Evolutionary conservation across 148 eudicot genomes (phyloP).

Genomic region (Dianthus caryophyllus): DNA sequence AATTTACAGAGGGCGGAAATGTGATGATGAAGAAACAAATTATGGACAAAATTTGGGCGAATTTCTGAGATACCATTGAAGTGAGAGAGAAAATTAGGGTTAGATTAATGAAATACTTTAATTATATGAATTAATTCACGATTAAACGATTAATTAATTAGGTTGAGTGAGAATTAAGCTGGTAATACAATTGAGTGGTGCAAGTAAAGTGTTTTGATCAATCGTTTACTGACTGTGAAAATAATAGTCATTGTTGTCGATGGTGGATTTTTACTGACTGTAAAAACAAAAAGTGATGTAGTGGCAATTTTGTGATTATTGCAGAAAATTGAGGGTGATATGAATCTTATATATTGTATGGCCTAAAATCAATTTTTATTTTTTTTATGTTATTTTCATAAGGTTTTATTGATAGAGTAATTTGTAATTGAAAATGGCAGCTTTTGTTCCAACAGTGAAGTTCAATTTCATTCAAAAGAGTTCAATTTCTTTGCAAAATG

Average conservation of each 20-base stretch:
- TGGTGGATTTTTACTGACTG: no score
- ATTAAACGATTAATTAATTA: background rate
- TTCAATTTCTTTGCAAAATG: slow-evolving; percentile 17
- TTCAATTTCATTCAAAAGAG: slow-evolving; percentile 21
- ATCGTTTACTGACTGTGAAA: no score
- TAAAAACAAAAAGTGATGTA: no score
- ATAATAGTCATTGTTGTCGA: no score
- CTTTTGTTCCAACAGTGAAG: slow-evolving; percentile 27
- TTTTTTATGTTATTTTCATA: slow-evolving; percentile 16
- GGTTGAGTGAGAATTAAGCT: background rate
- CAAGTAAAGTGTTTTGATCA: background rate
- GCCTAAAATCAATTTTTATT: background rate
- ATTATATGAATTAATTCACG: background rate
- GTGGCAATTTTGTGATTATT: slow-evolving; percentile 23
- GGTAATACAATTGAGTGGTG: slow-evolving; percentile 10
- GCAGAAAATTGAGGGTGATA: slow-evolving; percentile 20
- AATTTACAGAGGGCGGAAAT: slow-evolving; percentile 9
- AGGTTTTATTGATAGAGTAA: slow-evolving; percentile 5
- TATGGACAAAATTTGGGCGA: slow-evolving; percentile 1
- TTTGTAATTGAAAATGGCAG: slow-evolving; percentile 30
- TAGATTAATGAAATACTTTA: background rate
- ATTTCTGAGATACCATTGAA: slow-evolving; percentile 12
- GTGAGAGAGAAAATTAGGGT: background rate
- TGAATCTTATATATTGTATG: slow-evolving; percentile 14
- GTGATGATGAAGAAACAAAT: slow-evolving; percentile 14